phyloP scores from a whole-genome alignment of 2,329 filamentous ascomycete species.

The Neoscytalidium dimidiatum region DNA sequence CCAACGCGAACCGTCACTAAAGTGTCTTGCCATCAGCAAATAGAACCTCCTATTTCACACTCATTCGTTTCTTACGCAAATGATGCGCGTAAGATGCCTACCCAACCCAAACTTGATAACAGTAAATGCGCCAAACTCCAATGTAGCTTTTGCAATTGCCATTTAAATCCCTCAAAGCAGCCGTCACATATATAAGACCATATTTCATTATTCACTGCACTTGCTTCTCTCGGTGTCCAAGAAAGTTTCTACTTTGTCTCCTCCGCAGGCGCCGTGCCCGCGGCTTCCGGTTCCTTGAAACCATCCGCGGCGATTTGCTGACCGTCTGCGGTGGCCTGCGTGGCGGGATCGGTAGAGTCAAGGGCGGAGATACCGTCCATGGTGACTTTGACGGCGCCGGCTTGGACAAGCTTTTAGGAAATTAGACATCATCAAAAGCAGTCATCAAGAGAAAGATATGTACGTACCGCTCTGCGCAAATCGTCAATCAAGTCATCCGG shows the following conservation, averaged over 20 bases:
- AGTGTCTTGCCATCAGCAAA: background rate
- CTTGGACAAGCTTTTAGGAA: slow-evolving; percentile 70
- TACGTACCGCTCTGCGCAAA: slow-evolving; percentile 81
- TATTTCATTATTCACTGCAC: background rate
- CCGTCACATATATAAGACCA: background rate
- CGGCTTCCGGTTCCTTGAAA: slow-evolving; percentile 18
- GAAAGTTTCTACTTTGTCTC: background rate
- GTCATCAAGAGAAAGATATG: background rate
- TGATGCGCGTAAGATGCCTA: background rate
- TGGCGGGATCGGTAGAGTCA: slow-evolving; percentile 17
- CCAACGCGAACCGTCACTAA: background rate
- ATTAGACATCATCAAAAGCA: slow-evolving; percentile 22
- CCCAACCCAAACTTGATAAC: background rate
- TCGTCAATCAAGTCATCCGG: slow-evolving; percentile 90
- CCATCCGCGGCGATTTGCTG: slow-evolving; percentile 19
- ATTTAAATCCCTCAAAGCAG: background rate
- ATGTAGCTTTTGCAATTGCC: background rate
- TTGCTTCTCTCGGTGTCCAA: background rate
- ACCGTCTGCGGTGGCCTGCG: background rate
- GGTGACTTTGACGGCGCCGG: slow-evolving; percentile 85
- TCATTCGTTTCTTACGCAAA: background rate
- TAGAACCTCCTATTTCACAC: background rate
- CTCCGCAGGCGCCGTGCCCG: slow-evolving; percentile 9
- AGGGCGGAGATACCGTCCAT: slow-evolving; percentile 77
- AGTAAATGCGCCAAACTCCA: background rate